phyloP scores from a whole-genome alignment of 495 filamentous ascomycete genomes.

The Lophiostoma macrostomum region DNA sequence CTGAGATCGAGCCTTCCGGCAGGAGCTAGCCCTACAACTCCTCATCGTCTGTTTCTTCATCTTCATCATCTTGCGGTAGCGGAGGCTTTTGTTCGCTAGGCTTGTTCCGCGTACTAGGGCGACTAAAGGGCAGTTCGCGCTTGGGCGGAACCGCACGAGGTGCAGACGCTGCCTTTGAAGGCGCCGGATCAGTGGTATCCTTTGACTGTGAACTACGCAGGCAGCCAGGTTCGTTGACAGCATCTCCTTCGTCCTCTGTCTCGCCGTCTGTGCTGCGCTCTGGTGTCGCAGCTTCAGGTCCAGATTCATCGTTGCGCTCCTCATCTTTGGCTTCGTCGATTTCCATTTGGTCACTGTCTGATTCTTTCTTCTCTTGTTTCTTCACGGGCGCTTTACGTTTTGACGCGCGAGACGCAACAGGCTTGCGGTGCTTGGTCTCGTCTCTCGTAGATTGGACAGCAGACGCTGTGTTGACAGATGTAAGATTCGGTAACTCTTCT shows the following conservation, averaged over 20 bases:
- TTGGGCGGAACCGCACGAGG: slow-evolving; percentile 10
- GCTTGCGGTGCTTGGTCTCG: slow-evolving; percentile 24
- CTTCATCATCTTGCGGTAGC: slow-evolving; percentile 9
- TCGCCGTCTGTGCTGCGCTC: slow-evolving; percentile 25
- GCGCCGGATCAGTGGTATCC: slow-evolving; percentile 3
- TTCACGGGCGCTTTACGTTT: slow-evolving; percentile 36
- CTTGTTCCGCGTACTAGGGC: slow-evolving; percentile 5
- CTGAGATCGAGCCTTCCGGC: too few relatives aligned
- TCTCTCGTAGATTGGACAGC: slow-evolving; percentile 14
- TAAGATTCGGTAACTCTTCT: not conserved
- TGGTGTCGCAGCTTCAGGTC: slow-evolving; percentile 16
- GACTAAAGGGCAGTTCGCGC: slow-evolving; percentile 33
- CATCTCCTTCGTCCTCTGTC: slow-evolving; percentile 36
- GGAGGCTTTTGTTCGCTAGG: slow-evolving; percentile 5
- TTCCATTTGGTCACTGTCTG: slow-evolving; percentile 31
- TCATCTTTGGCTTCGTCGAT: slow-evolving; percentile 24
- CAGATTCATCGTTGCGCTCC: slow-evolving; percentile 12
- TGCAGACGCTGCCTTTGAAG: slow-evolving; percentile 6
- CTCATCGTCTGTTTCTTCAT: slow-evolving; percentile 36
- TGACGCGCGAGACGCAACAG: slow-evolving; percentile 29
- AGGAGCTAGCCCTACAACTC: slow-evolving; percentile 29
- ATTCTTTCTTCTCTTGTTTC: slow-evolving; percentile 17
- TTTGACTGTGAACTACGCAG: not conserved
- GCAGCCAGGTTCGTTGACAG: slow-evolving; percentile 1
- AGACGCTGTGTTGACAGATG: not conserved